These are phyloP conservation scores for Polytrichum formosum DNA, from an alignment of 225 moss, liverwort and hornwort genomes.

Conservation along the genomic window DNA sequence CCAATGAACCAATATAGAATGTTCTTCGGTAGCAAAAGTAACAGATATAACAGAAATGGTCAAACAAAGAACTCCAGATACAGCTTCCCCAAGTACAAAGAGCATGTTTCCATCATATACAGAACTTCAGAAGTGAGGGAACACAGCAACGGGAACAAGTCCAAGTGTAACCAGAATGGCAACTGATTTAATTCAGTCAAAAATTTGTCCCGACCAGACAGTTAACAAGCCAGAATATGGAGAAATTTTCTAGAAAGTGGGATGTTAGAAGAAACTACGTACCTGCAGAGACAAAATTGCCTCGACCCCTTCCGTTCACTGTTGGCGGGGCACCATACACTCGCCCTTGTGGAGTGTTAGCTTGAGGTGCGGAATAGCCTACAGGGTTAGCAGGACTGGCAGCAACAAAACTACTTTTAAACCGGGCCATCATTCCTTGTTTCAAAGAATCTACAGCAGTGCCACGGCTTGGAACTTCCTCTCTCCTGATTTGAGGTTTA, in stretches of 20 bases:
- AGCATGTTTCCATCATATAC: too few relatives aligned
- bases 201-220: too few relatives aligned
- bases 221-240: not conserved
- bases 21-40: too few relatives aligned
- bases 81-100: too few relatives aligned
- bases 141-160: not conserved
- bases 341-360: conserved; percentile 44
- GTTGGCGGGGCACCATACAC: conserved; percentile 45
- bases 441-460: conserved; percentile 75
- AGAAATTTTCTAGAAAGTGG: not conserved
- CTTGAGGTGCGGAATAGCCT: conserved; percentile 56
- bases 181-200: too few relatives aligned
- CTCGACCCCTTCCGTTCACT: conserved; percentile 45
- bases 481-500: conserved; percentile 32
- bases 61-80: too few relatives aligned
- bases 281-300: conserved; percentile 61
- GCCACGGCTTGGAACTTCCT: conserved; percentile 58
- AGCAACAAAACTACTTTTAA: conserved; percentile 93
- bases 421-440: conserved; percentile 94
- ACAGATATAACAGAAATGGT: too few relatives aligned
- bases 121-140: too few relatives aligned
- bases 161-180: not conserved
- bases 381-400: conserved; percentile 61
- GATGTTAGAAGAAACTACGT: conserved; percentile 6
- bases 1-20: too few relatives aligned